Evolutionary conservation across 495 filamentous ascomycete genomes (phyloP).

Genomic region (Chlorociboria aeruginascens): DNA sequence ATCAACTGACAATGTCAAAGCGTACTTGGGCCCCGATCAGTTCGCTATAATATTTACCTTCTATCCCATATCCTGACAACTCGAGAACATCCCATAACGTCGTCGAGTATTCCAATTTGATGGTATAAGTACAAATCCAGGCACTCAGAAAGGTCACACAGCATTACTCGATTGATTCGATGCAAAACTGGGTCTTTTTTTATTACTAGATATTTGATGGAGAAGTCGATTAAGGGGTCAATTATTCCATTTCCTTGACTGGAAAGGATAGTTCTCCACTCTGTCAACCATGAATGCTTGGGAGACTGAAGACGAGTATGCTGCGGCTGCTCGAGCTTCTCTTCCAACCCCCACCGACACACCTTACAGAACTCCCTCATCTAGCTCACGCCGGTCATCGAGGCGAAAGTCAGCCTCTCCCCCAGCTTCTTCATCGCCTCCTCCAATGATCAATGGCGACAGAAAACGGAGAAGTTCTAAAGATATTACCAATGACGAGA

Average conservation of each 20-base stretch:
- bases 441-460: conserved; percentile 38
- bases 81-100: too few relatives aligned
- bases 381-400: conserved; percentile 36
- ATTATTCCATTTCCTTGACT: background rate
- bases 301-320: conserved; percentile 46
- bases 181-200: background rate
- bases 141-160: too few relatives aligned
- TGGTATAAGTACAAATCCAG: too few relatives aligned
- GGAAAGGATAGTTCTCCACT: background rate
- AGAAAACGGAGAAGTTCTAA: conserved; percentile 40
- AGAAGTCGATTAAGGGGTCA: background rate
- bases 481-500: conserved; percentile 52
- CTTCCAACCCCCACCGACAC: conserved; percentile 58
- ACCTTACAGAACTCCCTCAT: conserved; percentile 50
- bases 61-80: too few relatives aligned
- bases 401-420: conserved; percentile 42
- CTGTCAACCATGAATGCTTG: conserved; percentile 23
- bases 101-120: too few relatives aligned
- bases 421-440: conserved; percentile 49
- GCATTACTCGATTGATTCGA: too few relatives aligned
- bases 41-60: too few relatives aligned
- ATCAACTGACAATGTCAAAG: too few relatives aligned
- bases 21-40: too few relatives aligned
- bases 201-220: conserved; percentile 8
- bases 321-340: conserved; percentile 31